Evolutionary conservation across 768 basidiomycete species (phyloP).

Genomic region (Leccinum subtestaceum): DNA sequence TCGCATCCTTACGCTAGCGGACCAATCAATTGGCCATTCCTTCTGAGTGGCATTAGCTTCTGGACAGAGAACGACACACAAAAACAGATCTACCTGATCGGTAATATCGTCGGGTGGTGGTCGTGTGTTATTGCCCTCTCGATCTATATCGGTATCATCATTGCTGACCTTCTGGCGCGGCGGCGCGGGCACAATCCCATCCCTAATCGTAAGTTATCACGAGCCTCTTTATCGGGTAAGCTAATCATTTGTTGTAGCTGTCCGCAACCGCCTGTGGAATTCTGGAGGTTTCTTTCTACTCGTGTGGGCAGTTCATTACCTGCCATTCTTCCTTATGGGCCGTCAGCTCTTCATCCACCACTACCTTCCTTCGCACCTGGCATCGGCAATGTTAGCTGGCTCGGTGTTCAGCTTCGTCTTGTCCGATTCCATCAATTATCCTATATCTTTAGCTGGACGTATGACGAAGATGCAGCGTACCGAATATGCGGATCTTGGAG

Average conservation of each 20-base stretch:
- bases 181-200: constrained; percentile 83
- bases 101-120: constrained; percentile 96
- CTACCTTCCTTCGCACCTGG: constrained; percentile 95
- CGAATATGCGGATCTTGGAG: constrained; percentile 71
- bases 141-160: constrained; percentile 85
- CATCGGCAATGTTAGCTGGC: constrained; percentile 89
- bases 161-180: constrained; percentile 86
- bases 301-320: constrained; percentile 93
- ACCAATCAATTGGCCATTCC: constrained; percentile 99
- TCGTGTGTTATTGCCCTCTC: constrained; percentile 81
- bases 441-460: constrained; percentile 74
- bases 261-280: constrained; percentile 93
- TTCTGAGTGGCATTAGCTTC: constrained; percentile 94
- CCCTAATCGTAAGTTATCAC: constrained; percentile 67
- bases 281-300: constrained; percentile 94
- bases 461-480: constrained; percentile 50
- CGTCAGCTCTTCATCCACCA: constrained; percentile 97
- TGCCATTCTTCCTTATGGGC: constrained; percentile 97
- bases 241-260: constrained; percentile 48
- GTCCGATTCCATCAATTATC: constrained; percentile 89
- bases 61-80: constrained; percentile 87
- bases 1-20: constrained; percentile 94
- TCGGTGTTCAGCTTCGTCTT: constrained; percentile 87
- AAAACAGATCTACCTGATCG: constrained; percentile 95
- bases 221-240: not conserved